A percentile compares a stretch with the other conserved stretches of the same genome.
phyloP scores from a whole-genome alignment of 768 basidiomycete genomes.

The Termitomyces sp. region DNA sequence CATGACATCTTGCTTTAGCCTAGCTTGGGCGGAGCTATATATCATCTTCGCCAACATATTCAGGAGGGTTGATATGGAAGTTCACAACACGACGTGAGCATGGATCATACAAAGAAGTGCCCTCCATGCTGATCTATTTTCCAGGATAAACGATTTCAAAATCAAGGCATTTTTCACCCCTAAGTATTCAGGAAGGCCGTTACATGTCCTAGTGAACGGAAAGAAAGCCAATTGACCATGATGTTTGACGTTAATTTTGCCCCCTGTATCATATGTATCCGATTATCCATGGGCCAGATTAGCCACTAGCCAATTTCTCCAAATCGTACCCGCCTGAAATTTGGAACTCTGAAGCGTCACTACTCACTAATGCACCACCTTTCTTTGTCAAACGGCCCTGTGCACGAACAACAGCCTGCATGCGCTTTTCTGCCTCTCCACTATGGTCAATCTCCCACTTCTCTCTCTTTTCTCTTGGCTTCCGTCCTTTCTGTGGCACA shows the following conservation, averaged over 20 bases:
- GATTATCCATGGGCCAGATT: background rate
- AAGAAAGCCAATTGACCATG: background rate
- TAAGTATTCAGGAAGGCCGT: background rate
- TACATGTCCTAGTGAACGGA: background rate
- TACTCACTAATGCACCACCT: constrained; percentile 69
- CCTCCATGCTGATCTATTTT: background rate
- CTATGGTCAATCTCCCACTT: constrained; percentile 41
- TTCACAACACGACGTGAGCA: constrained; percentile 5
- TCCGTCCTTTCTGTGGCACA: constrained; percentile 12
- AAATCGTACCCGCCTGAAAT: constrained; percentile 61
- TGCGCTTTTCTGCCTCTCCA: constrained; percentile 70
- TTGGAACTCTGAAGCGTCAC: constrained; percentile 75
- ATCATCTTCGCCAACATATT: background rate
- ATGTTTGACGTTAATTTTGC: background rate
- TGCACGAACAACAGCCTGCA: constrained; percentile 80
- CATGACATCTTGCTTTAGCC: background rate
- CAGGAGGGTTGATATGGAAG: constrained; percentile 4
- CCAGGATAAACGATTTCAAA: constrained; percentile 8
- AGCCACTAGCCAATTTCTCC: constrained; percentile 50
- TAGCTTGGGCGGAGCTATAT: background rate
- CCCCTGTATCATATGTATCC: background rate
- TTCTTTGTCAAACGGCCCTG: constrained; percentile 82
- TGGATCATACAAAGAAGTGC: background rate
- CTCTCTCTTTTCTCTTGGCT: constrained; percentile 15
- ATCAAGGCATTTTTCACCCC: constrained; percentile 1